Evolutionary conservation across 2,329 filamentous ascomycete species (phyloP), one percentile per base, ranked within the genome.

Genomic region (Phaeosphaeria sp.): DNA sequence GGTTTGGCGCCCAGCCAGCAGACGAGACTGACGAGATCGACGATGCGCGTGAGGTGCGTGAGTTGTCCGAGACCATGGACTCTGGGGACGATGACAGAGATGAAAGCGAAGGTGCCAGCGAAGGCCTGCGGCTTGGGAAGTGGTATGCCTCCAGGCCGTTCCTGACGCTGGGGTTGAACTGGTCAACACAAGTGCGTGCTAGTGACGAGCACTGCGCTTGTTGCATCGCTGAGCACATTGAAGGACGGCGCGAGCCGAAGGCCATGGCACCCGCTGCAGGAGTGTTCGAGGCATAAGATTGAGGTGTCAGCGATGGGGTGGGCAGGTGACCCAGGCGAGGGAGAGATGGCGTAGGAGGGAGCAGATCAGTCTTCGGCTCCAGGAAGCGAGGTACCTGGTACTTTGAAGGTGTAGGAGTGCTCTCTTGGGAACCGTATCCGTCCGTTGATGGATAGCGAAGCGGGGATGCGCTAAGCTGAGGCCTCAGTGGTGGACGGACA

Each of bases 261-360:
- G 79, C 77, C 65, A 79, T 76, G 67, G 77, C 79, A 84, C 85
- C 84, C 85, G 77, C 85, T 77, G 85, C 85, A 86, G 86, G 85
- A 84, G 85, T 86, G 76, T 75, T 80, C 63, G 79, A 81, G 66
- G 79, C 77, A 59, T 78, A 77, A 47, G 83, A 80, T 61, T 85
- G 84, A 39, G 87, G 86, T 45, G 87, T 89, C 78, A 88, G 78
- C 64, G 83, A 80, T 51, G 87, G 86, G n/a, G 87, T 89, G 17
- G 86, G 86, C 55, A 89, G 76, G 56, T 85, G 82, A 63, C 79
- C 80, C 67, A 86, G 79, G 52, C 84, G 83, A 40, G 80, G 79
- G 62, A 87, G 74, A 50, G 81, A 79, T n/a, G 86, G 86, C 48
- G 86, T 82, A 15, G 81, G 81, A 42, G 80, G 78, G 53, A 80